Percentiles rank a stretch among this genome's conserved stretches.
These are phyloP conservation scores for Ogataea philodendri DNA, from an alignment of 805 yeast species.

Conservation along the genomic window DNA sequence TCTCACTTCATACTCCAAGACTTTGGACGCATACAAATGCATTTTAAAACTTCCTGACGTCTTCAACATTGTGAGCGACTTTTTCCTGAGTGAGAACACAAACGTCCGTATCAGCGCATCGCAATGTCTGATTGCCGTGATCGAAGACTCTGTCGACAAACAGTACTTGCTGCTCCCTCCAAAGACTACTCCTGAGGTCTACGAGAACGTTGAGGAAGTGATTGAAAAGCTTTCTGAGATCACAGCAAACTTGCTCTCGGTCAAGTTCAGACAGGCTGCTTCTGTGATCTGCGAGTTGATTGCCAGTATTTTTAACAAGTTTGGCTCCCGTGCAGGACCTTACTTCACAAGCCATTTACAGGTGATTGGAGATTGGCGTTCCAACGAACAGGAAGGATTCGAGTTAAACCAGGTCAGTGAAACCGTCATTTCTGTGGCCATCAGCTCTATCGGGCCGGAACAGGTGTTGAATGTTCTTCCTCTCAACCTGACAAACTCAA, in stretches of 20 bases:
- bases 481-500: conserved; percentile 63
- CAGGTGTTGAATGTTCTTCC: conserved; percentile 74
- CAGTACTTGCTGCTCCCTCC: conserved; percentile 54
- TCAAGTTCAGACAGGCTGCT: conserved; percentile 74
- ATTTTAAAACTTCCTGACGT: conserved; percentile 54
- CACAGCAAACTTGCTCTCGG: conserved; percentile 56
- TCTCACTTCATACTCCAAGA: conserved; percentile 48
- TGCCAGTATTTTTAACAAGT: conserved; percentile 57
- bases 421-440: conserved; percentile 72
- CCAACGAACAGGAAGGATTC: conserved; percentile 67
- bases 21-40: conserved; percentile 49
- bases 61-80: conserved; percentile 58
- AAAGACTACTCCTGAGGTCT: conserved; percentile 45
- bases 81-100: conserved; percentile 64
- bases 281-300: conserved; percentile 70
- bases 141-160: conserved; percentile 66
- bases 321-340: conserved; percentile 67
- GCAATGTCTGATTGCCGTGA: conserved; percentile 79
- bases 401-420: conserved; percentile 76
- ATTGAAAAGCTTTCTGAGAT: conserved; percentile 52
- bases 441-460: conserved; percentile 83
- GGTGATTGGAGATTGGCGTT: conserved; percentile 82
- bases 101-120: conserved; percentile 71
- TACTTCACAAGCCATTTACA: conserved; percentile 64
- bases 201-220: conserved; percentile 55